These are phyloP conservation scores for Citrus mangshanensis DNA, from an alignment of 345 rosid genomes.

Conservation along the genomic window DNA sequence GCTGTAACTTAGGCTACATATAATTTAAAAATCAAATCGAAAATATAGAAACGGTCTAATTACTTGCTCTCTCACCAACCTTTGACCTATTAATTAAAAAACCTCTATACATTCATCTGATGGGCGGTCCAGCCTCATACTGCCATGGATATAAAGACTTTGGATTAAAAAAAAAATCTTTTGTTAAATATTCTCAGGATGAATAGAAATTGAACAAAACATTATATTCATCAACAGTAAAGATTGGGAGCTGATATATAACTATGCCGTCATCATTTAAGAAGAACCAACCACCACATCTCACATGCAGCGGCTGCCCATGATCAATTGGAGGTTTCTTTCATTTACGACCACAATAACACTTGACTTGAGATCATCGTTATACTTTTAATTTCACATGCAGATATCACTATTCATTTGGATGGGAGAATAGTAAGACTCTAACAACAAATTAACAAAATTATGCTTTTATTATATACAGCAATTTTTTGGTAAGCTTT, in stretches of 20 bases:
- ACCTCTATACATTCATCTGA: background rate
- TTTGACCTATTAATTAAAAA: background rate
- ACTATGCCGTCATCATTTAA: constrained; percentile 20
- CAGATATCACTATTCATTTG: background rate
- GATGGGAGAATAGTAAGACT: background rate
- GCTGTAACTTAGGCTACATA: too few species aligned
- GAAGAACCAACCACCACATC: constrained; percentile 7
- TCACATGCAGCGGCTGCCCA: background rate
- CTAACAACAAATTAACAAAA: background rate
- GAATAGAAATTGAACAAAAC: background rate
- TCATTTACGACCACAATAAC: background rate
- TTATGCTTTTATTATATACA: background rate
- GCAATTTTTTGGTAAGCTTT: background rate
- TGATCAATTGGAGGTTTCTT: background rate
- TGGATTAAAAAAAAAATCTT: background rate
- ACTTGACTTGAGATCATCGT: background rate
- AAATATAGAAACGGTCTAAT: background rate
- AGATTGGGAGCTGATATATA: constrained; percentile 2
- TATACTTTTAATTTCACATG: background rate
- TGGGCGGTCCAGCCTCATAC: background rate
- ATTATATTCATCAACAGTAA: background rate
- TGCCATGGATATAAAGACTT: too few species aligned
- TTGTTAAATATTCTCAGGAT: background rate
- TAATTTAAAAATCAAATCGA: background rate
- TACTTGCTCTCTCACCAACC: background rate